Evolutionary conservation across 331 rosid species (phyloP).

Genomic region (Arachis monticola): DNA sequence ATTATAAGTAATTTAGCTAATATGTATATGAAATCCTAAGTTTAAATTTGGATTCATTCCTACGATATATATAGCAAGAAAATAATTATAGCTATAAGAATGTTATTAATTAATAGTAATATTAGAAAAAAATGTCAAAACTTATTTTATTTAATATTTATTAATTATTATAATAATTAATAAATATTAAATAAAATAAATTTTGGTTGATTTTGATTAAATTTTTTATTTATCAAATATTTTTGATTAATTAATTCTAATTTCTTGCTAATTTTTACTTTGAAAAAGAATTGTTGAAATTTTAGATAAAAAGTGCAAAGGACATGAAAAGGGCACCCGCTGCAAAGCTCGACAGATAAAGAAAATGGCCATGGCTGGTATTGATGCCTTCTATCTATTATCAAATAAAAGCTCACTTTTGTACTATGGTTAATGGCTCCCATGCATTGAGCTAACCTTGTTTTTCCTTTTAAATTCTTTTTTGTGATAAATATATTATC

Average conservation of each 20-base stretch:
- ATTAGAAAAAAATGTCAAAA: too few species aligned
- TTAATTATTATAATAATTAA: too few species aligned
- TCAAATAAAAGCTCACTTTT: neutral
- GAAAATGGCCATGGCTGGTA: constrained; percentile 43
- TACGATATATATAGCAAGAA: too few species aligned
- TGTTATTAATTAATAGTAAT: too few species aligned
- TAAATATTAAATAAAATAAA: too few species aligned
- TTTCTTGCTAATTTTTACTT: neutral
- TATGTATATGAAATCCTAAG: too few species aligned
- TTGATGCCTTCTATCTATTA: neutral
- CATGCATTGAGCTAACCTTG: neutral
- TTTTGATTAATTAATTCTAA: neutral
- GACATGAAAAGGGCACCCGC: constrained; percentile 39
- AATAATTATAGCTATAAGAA: too few species aligned
- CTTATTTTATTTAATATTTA: too few species aligned
- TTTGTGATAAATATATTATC: neutral
- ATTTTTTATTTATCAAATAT: too few species aligned
- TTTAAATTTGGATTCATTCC: too few species aligned
- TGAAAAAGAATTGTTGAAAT: neutral
- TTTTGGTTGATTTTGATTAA: too few species aligned
- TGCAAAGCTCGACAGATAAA: constrained; percentile 55
- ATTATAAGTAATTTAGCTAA: too few species aligned
- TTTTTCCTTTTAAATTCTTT: neutral
- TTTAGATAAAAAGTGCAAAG: constrained; percentile 38
- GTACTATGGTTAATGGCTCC: neutral